Base-by-base conservation (phyloP, 805 yeast species). In the Alloascoidea hylecoeti region DNA sequence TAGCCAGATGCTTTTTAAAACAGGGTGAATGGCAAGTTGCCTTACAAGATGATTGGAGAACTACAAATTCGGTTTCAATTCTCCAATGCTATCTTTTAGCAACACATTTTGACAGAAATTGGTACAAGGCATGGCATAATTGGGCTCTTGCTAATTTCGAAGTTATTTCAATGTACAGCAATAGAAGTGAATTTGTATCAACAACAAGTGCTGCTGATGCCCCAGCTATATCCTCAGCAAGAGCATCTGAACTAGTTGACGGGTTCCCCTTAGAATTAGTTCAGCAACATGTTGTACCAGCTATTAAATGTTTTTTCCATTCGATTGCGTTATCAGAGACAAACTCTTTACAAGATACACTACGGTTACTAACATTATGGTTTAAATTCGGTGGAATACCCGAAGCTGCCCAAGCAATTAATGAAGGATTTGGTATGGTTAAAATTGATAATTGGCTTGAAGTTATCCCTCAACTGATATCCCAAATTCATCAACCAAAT, bases 121-220 rank as follows among this genome's bases (percentile, higher is more conserved):
- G 98, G 96, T 92, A 92, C 51, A 92, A 94, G 52, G 98, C 97
- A 14, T 94, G 98, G 98, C 99, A 92, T 55, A 89, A 86, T 52
- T 92, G 99, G 99, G 98, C 98, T 0, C 64, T 94, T 51, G 96
- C 97, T 1, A 92, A 94, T 56, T 92, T 88, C 53, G 96, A 92
- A 53, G 97, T 89, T 1, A 80, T 89, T 15, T 80, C 95, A 0
- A 64, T 79, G 17, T 60, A 67, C 17, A 57, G 65, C n/a, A 0
- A 23, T n/a, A 23, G 30, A n/a, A 9, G 13, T 9, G 13, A 23
- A n/a, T 9, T 9, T 23, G 30, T 9, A 9, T 23, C 30, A n/a
- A n/a, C n/a, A 23, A 23, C 9, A 9, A 9, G 13, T 23, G 13
- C 9, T 9, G 30, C 30, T n/a, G n/a, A 9, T n/a, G 37, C 53